Percentiles rank a stretch among this genome's conserved stretches.
These are phyloP conservation scores for Cyclanthera cordifolia DNA, from an alignment of 306 rosid species.

Conservation along the genomic window DNA sequence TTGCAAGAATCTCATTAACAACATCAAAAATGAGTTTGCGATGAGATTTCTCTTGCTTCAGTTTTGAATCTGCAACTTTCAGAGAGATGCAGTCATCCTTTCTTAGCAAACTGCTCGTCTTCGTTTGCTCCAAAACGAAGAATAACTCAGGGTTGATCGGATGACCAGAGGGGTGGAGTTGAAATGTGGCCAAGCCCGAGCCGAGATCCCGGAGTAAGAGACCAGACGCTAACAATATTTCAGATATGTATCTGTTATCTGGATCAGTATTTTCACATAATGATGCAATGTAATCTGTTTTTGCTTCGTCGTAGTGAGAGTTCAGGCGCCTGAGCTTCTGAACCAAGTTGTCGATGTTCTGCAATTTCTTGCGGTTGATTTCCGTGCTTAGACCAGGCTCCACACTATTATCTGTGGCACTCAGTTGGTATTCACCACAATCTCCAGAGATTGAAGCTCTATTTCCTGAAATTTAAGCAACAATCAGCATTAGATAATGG, in stretches of 20 bases:
- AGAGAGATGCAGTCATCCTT: slow-evolving; percentile 37
- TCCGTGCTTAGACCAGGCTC: slow-evolving; percentile 22
- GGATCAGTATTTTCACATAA: slow-evolving; percentile 77
- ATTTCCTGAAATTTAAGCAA: slow-evolving; percentile 27
- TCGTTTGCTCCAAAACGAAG: slow-evolving; percentile 86
- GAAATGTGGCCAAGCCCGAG: slow-evolving; percentile 58
- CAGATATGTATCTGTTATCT: slow-evolving; percentile 81
- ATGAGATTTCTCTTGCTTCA: slow-evolving; percentile 41
- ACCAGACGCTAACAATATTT: slow-evolving; percentile 80
- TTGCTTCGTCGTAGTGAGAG: slow-evolving; percentile 71
- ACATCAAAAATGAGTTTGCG: slow-evolving; percentile 72
- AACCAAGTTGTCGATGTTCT: slow-evolving; percentile 75
- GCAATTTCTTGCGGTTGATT: slow-evolving; percentile 64
- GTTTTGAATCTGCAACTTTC: slow-evolving; percentile 23
- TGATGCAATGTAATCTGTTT: slow-evolving; percentile 79
- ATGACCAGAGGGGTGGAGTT: slow-evolving; percentile 68
- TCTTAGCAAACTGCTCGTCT: slow-evolving; percentile 56
- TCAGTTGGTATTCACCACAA: slow-evolving; percentile 45
- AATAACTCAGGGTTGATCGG: slow-evolving; percentile 87
- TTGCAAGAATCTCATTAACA: slow-evolving; percentile 63
- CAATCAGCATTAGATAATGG: background rate
- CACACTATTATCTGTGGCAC: slow-evolving; percentile 23
- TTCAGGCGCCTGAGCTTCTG: slow-evolving; percentile 81
- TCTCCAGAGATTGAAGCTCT: slow-evolving; percentile 27
- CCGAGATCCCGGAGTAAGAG: slow-evolving; percentile 74